Conservation (phyloP, 352 stramenopile species). For the Phytophthora tentaculata region DNA sequence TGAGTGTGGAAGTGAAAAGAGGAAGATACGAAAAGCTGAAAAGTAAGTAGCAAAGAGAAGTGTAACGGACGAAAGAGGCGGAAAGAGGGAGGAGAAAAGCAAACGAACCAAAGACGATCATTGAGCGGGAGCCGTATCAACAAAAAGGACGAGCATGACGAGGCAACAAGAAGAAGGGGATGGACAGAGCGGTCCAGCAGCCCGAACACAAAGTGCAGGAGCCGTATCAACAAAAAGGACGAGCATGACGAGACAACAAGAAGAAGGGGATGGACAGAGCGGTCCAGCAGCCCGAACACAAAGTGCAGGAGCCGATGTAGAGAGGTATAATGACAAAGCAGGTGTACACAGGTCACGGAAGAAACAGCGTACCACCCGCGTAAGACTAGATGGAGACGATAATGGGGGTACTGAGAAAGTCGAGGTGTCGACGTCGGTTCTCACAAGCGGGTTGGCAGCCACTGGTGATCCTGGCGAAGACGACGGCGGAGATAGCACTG, state of each 20-base stretch:
- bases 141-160: too few species aligned
- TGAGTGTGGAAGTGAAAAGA: too few species aligned
- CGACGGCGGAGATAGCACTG: not conserved
- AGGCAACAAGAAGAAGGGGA: too few species aligned
- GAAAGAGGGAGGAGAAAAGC: too few species aligned
- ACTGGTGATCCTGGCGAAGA: not conserved
- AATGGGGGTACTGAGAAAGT: not conserved
- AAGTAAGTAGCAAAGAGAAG: too few species aligned
- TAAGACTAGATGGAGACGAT: not conserved
- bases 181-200: not conserved
- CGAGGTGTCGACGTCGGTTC: not conserved
- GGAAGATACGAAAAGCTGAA: too few species aligned
- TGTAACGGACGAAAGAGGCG: too few species aligned
- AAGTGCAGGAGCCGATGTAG: not conserved
- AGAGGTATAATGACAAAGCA: not conserved
- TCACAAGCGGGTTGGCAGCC: not conserved
- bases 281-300: not conserved
- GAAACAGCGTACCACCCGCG: not conserved
- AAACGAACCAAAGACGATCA: too few species aligned
- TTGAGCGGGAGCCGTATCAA: too few species aligned
- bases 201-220: not conserved
- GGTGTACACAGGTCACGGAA: not conserved
- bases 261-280: too few species aligned
- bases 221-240: too few species aligned
- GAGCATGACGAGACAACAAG: too few species aligned